A percentile compares a stretch with the other conserved stretches of the same genome.
phyloP scores from a whole-genome alignment of 805 yeast genomes.

The Barnettozyma botsteinii region DNA sequence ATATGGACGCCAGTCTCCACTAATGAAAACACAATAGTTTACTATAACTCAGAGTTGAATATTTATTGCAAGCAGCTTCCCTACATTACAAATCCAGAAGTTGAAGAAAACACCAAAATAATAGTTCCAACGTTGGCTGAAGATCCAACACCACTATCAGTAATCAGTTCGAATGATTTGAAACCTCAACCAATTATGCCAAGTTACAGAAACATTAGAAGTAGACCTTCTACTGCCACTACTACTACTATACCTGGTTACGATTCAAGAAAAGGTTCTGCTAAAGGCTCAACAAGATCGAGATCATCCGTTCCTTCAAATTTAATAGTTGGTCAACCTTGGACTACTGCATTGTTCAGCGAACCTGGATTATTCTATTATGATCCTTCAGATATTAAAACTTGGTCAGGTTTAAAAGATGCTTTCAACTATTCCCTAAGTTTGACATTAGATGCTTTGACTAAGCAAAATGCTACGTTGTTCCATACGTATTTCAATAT shows the following conservation, averaged over 20 bases:
- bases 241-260: constrained; percentile 9
- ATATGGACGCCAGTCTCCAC: constrained; percentile 63
- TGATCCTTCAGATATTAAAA: constrained; percentile 51
- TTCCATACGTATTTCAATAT: constrained; percentile 50
- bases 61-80: constrained; percentile 58
- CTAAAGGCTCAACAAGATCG: constrained; percentile 11
- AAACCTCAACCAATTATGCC: constrained; percentile 1
- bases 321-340: constrained; percentile 21
- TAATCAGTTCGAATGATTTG: constrained; percentile 25
- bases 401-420: constrained; percentile 53
- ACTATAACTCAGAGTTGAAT: constrained; percentile 54
- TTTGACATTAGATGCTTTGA: constrained; percentile 44
- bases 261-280: constrained; percentile 11
- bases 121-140: constrained; percentile 24
- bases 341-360: constrained; percentile 25
- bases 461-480: constrained; percentile 42
- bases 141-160: constrained; percentile 9
- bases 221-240: constrained; percentile 16
- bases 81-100: constrained; percentile 34
- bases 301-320: constrained; percentile 17
- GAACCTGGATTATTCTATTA: constrained; percentile 45
- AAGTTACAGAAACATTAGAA: constrained; percentile 9
- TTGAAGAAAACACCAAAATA: constrained; percentile 29
- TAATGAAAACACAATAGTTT: constrained; percentile 48
- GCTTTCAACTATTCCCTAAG: constrained; percentile 43